phyloP scores from a whole-genome alignment of 2,329 filamentous ascomycete genomes.

The Tolypocladium ovalisporum region DNA sequence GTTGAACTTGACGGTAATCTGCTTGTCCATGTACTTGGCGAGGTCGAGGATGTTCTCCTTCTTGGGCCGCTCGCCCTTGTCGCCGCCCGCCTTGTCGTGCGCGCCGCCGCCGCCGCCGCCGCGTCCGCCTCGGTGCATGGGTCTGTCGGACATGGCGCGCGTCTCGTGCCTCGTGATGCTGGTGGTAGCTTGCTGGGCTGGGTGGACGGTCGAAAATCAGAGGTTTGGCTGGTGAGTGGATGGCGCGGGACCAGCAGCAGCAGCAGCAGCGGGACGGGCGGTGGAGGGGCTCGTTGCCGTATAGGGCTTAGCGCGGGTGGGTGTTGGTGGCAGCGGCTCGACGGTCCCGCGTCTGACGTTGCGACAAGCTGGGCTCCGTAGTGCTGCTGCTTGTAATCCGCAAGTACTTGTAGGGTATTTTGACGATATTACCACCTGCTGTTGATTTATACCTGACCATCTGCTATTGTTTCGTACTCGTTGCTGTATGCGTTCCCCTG shows the following conservation, averaged over 20 bases:
- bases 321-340: too few species aligned
- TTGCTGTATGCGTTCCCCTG: too few species aligned
- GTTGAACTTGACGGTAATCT: conserved; percentile 91
- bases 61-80: conserved; percentile 66
- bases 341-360: too few species aligned
- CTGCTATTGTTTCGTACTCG: too few species aligned
- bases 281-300: not conserved
- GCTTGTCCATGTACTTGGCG: conserved; percentile 94
- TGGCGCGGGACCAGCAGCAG: not conserved
- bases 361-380: too few species aligned
- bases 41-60: conserved; percentile 98
- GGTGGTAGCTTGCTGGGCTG: not conserved
- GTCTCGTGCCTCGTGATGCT: not conserved
- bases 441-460: too few species aligned
- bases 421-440: too few species aligned
- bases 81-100: conserved; percentile 24
- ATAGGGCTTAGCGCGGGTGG: not conserved
- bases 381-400: too few species aligned
- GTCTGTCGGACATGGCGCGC: conserved; percentile 37
- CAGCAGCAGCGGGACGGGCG: not conserved
- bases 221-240: not conserved
- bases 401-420: too few species aligned
- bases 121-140: conserved; percentile 32
- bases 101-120: conserved; percentile 16
- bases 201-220: not conserved